These are phyloP conservation scores for Populus tremula DNA, from an alignment of 345 rosid species.

Conservation along the genomic window DNA sequence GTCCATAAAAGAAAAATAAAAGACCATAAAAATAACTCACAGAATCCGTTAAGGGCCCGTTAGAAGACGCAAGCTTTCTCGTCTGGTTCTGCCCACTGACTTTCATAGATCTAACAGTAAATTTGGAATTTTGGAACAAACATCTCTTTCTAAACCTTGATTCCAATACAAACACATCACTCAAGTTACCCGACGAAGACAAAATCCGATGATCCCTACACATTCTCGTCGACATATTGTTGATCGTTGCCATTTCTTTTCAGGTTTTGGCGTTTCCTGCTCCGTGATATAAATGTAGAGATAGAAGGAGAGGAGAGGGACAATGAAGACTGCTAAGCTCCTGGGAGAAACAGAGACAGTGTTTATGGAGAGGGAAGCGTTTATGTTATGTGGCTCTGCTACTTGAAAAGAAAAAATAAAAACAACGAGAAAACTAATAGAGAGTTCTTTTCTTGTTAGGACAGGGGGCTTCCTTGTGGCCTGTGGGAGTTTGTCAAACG, in stretches of 20 bases:
- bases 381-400: neutral
- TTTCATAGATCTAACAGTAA: constrained; percentile 45
- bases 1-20: neutral
- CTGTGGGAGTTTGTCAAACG: neutral
- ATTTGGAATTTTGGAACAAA: constrained; percentile 18
- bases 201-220: constrained; percentile 22
- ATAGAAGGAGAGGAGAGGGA: neutral
- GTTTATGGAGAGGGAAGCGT: neutral
- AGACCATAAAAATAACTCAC: constrained; percentile 34
- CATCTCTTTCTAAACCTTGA: constrained; percentile 15
- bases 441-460: neutral
- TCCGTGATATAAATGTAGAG: neutral
- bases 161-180: constrained; percentile 21
- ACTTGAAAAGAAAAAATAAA: too few relatives aligned
- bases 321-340: neutral
- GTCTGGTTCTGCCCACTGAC: constrained; percentile 21
- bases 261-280: neutral
- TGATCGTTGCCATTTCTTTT: constrained; percentile 28
- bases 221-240: constrained; percentile 34
- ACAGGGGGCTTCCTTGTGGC: constrained; percentile 6
- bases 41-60: constrained; percentile 37
- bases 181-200: constrained; percentile 40
- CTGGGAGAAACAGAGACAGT: neutral
- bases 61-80: constrained; percentile 23
- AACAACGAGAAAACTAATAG: neutral